Evolutionary conservation across 352 stramenopile species (phyloP), one percentile per base, ranked within the genome.

Genomic region (Phytophthora niederhauseri): DNA sequence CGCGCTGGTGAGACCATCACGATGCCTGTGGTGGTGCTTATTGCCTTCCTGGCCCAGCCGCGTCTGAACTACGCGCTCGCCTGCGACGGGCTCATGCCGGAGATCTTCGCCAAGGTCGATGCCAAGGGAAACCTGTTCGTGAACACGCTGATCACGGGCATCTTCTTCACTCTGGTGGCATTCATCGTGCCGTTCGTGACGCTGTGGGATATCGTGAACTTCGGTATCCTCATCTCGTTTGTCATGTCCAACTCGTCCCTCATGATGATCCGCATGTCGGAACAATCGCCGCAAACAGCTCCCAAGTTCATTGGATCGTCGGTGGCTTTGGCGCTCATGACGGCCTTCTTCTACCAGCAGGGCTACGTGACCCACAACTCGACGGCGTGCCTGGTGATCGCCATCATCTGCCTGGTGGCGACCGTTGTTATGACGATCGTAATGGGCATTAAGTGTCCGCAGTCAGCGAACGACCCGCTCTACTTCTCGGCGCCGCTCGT

Each of bases 21-120:
- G 14, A 88, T 98, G 61, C 93, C 92, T 0, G 77, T 98, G 14
- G 93, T 98, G 28, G 92, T 98, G 30, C 75, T 98, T 15, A 84
- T 98, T 31, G 90, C 83, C 45, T 89, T 98, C 59, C 70, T 98
- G 46, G 90, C 92, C 38, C 93, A 98, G 56, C 92, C 91, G n/a
- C 81, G 91, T 41, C 76, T 98, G 30, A 91, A 96, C 70, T 97
- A 89, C 66, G 89, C 91, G 11, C 80, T 97, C 64, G 81, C 90
- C 31, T 86, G 85, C 48, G 93, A 98, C 68, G 93, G 93, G n/a
- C 75, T 98, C 4, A 75, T 98, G 61, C 92, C 94, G 41, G 51
- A 74, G 61, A 80, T 96, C n/a, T 97, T 98, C 80, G 78, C 76
- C 30, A 78, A 78, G 58, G 71, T 90, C 31, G 81, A 91, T 62